A percentile compares a stretch with the other conserved stretches of the same genome.
Conservation (phyloP, 331 rosid genomes). For the Quercus phellos region DNA sequence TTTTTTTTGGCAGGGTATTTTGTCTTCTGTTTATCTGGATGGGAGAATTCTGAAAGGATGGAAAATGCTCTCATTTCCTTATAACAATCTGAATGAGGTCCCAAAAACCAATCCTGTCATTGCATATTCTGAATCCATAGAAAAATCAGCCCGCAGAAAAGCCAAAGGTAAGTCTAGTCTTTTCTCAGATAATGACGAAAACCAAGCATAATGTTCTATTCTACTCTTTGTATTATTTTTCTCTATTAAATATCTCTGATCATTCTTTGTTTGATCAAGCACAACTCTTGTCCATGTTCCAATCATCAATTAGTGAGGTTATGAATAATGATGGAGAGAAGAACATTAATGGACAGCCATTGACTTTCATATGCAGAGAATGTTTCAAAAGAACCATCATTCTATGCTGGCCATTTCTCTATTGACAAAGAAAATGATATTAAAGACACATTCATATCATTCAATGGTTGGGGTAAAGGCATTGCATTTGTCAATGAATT, state of each 20-base stretch:
- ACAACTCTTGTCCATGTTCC: not conserved
- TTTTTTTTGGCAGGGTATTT: constrained; percentile 62
- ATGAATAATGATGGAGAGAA: constrained; percentile 12
- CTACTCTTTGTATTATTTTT: constrained; percentile 5
- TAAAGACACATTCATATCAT: constrained; percentile 77
- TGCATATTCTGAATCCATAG: constrained; percentile 32
- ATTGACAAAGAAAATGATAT: constrained; percentile 41
- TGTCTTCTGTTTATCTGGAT: constrained; percentile 76
- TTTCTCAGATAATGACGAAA: constrained; percentile 12
- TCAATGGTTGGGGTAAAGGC: constrained; percentile 82
- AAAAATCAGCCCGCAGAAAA: constrained; percentile 31
- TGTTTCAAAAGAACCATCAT: constrained; percentile 55
- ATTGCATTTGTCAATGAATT: constrained; percentile 70
- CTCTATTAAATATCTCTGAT: not conserved
- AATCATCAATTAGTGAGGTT: constrained; percentile 12
- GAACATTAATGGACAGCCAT: not conserved
- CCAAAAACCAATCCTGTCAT: constrained; percentile 39
- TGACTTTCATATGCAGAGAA: constrained; percentile 40
- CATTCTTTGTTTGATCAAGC: not conserved
- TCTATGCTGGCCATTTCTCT: constrained; percentile 65
- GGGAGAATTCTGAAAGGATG: constrained; percentile 43
- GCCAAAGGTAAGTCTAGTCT: constrained; percentile 42
- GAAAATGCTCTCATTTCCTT: constrained; percentile 69
- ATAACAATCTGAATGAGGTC: constrained; percentile 59
- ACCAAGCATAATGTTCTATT: not conserved